phyloP scores from a whole-genome alignment of 371 early-diverging fungal species.

The Actinomucor elegans region DNA sequence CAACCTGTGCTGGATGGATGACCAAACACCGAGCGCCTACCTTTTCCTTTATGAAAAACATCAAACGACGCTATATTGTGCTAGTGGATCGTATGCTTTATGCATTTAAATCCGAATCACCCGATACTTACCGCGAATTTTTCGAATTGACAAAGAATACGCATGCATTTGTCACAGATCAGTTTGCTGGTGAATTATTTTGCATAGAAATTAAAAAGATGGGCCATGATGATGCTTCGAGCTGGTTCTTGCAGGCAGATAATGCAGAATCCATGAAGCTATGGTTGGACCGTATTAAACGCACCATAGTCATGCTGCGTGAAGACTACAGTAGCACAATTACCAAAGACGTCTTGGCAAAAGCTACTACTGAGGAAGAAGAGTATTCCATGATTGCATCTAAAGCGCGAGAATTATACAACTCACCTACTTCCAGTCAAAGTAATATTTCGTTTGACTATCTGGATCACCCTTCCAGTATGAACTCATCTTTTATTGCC shows the following conservation, averaged over 20 bases:
- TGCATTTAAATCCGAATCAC: constrained; percentile 32
- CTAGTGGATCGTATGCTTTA: constrained; percentile 38
- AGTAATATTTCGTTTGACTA: background rate
- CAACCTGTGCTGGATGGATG: constrained; percentile 31
- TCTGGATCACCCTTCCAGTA: background rate
- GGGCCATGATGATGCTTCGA: constrained; percentile 1
- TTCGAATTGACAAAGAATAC: constrained; percentile 33
- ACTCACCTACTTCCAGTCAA: background rate
- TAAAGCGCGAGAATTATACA: background rate
- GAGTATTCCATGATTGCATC: background rate
- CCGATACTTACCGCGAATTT: constrained; percentile 30
- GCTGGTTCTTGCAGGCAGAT: constrained; percentile 37
- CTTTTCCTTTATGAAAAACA: constrained; percentile 33
- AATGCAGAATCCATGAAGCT: constrained; percentile 33
- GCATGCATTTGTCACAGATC: constrained; percentile 38
- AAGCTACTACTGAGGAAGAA: constrained; percentile 22
- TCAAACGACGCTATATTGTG: constrained; percentile 31
- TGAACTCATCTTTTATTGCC: background rate
- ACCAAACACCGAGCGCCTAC: constrained; percentile 33
- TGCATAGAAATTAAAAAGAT: constrained; percentile 38
- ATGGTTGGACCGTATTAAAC: constrained; percentile 35
- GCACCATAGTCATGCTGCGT: constrained; percentile 25
- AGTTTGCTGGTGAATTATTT: constrained; percentile 24
- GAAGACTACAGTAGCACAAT: background rate
- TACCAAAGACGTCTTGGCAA: background rate